Evolutionary conservation across 257 asterid species (phyloP).

Genomic region (Ocimum tenuiflorum): DNA sequence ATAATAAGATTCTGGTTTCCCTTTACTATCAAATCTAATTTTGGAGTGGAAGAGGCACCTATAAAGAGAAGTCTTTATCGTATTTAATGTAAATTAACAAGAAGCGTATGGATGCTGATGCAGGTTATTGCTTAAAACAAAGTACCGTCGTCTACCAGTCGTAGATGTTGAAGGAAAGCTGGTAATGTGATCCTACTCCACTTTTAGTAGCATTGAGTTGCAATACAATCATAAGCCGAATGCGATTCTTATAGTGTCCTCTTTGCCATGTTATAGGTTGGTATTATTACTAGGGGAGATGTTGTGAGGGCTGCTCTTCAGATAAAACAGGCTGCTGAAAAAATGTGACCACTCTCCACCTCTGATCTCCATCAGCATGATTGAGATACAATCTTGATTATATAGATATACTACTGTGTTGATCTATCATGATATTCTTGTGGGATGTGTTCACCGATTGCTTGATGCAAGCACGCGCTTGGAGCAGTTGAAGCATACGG

Average conservation of each 20-base stretch:
- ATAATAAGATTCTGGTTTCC: neutral
- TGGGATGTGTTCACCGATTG: neutral
- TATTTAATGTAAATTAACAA: no score
- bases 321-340: conserved; percentile 47
- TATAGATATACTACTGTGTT: conserved; percentile 11
- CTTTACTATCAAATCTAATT: no score
- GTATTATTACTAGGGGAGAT: conserved; percentile 87
- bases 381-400: conserved; percentile 9
- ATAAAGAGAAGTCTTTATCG: no score
- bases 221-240: neutral
- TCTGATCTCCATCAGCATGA: neutral
- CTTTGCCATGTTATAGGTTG: conserved; percentile 45
- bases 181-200: conserved; percentile 40
- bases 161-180: conserved; percentile 75
- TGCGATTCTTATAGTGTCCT: conserved; percentile 1
- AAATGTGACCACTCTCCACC: conserved; percentile 18
- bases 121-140: conserved; percentile 74
- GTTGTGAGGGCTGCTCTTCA: conserved; percentile 87
- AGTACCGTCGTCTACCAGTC: conserved; percentile 85
- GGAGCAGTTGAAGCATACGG: no score
- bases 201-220: neutral
- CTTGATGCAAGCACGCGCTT: no score
- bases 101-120: no score
- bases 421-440: neutral
- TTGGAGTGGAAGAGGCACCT: no score